Base-by-base conservation (phyloP, 2,329 filamentous ascomycete species). In the Sporothrix euskadiensis region DNA sequence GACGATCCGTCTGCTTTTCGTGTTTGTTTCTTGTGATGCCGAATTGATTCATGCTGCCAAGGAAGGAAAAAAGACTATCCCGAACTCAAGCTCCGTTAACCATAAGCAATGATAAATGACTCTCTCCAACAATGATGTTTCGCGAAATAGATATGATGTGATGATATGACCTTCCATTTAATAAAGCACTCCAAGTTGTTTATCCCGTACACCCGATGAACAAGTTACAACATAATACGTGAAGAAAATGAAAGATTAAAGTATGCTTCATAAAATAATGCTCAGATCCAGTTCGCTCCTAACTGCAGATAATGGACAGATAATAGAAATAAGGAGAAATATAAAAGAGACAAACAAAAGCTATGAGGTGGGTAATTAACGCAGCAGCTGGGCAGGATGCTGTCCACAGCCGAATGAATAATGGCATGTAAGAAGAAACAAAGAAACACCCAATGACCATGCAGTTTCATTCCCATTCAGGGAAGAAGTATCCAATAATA, bases 321-420 rank as follows among this genome's bases (percentile, higher is more conserved):
- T 6, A 44, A 30, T 14, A 65, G n/a, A 44, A 26, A 44, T 41
- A 30, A 66, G 19, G 30, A 30, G 39, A 47, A 12, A 66, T 22
- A 39, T 19, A 12, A 30, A 12, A 30, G 16, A 63, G 12, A 3
- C 47, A 56, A 30, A 56, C 52, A 56, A 66, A 30, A 44, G 22
- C 61, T 66, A 66, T 47, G 61, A 47, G n/a, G n/a, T 66, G 61
- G 61, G 61, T 30, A 47, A 66, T 66, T 44, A 66, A 47, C 61
- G 61, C 61, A 47, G 39, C 59, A 66, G 61, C 61, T 30, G 61
- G 39, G 22, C 3, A 3, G 22, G 22, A 44, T 22, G 5, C 16
- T 7, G 12, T 6, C 12, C 39, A 30, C 22, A 47, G 49, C 47
- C 39, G 30, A 54, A 69, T 39, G 32, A 69, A 69, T 22, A 72